A percentile compares a stretch with the other conserved stretches of the same genome.
phyloP scores from a whole-genome alignment of 2,329 filamentous ascomycete genomes.

The Berkeleyomyces basicola region DNA sequence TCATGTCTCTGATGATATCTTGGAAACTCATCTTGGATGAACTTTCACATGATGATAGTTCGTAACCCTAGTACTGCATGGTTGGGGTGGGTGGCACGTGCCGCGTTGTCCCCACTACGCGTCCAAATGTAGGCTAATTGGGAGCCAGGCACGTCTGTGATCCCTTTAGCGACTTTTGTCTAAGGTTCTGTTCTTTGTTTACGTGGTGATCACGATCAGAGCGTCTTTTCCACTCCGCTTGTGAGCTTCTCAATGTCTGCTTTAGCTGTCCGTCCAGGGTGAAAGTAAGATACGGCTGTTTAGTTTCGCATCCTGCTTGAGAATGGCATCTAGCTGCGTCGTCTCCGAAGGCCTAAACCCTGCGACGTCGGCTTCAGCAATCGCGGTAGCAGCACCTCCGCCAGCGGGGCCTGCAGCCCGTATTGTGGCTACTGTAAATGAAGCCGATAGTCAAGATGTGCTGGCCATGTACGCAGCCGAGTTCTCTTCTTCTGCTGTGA shows the following conservation, averaged over 20 bases:
- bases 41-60: neutral
- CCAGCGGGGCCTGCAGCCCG: neutral
- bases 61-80: neutral
- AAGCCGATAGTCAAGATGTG: conserved; percentile 10
- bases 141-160: neutral
- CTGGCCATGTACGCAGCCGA: conserved; percentile 9
- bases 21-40: neutral
- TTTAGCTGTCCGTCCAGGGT: neutral
- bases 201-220: neutral
- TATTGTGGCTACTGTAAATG: neutral
- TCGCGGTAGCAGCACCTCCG: neutral
- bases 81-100: neutral
- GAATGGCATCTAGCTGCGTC: conserved; percentile 1
- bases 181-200: neutral
- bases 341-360: neutral
- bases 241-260: neutral
- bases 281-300: neutral
- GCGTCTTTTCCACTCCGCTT: neutral
- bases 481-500: conserved; percentile 8
- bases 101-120: neutral
- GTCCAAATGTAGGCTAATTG: neutral
- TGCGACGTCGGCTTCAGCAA: neutral
- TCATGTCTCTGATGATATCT: neutral
- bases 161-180: neutral
- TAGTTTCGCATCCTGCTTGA: neutral